These are phyloP conservation scores for Talaromyces piceae DNA, from an alignment of 2,329 filamentous ascomycete species.

Conservation along the genomic window DNA sequence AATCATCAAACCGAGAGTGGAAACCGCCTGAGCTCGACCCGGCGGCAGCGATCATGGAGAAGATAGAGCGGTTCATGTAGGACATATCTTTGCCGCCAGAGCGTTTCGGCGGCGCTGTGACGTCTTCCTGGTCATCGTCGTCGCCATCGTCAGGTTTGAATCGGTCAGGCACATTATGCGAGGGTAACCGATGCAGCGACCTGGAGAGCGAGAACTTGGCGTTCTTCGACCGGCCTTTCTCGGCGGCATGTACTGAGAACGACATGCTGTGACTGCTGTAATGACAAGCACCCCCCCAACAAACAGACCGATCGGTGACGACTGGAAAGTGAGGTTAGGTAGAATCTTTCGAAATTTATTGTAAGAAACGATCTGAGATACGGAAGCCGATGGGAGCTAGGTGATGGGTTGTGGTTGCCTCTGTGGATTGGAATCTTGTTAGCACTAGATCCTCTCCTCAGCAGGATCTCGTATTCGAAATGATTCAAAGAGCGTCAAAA, in stretches of 20 bases:
- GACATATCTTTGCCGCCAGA: constrained; percentile 39
- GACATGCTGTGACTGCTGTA: constrained; percentile 26
- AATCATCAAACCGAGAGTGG: constrained; percentile 72
- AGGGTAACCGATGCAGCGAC: constrained; percentile 36
- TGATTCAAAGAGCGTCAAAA: background rate
- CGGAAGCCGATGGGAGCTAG: background rate
- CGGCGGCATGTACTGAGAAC: constrained; percentile 32
- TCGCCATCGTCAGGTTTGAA: constrained; percentile 40
- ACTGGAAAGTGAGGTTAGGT: background rate
- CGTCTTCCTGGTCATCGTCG: constrained; percentile 54
- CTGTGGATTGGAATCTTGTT: background rate
- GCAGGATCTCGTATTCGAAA: background rate
- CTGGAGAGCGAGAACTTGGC: constrained; percentile 35
- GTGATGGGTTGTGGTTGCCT: background rate
- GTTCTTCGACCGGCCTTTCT: constrained; percentile 35
- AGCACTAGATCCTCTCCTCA: constrained; percentile 1
- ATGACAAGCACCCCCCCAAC: background rate
- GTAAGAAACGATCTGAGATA: background rate
- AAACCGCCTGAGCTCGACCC: constrained; percentile 78
- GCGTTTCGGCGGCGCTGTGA: constrained; percentile 46
- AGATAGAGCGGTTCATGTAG: constrained; percentile 90
- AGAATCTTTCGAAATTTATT: background rate
- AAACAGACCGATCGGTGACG: background rate
- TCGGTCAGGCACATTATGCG: constrained; percentile 50
- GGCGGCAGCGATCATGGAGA: constrained; percentile 83